phyloP scores from a whole-genome alignment of 2,329 filamentous ascomycete genomes.

The Aureobasidium subglaciale region DNA sequence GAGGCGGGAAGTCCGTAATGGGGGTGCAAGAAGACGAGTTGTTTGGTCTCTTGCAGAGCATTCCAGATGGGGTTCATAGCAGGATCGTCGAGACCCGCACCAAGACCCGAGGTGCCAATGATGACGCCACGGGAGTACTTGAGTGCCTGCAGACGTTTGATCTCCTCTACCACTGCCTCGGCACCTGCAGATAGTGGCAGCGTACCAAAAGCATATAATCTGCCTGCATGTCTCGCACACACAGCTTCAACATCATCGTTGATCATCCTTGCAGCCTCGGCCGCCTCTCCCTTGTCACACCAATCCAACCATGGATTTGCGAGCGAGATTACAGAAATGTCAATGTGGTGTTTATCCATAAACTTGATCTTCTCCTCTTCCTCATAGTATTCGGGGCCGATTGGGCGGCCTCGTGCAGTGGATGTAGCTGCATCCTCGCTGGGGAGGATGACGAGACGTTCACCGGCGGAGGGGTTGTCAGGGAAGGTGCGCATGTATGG shows the following conservation, averaged over 20 bases:
- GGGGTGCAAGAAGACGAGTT: conserved; percentile 78
- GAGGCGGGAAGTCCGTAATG: conserved; percentile 80
- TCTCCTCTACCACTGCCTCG: conserved; percentile 56
- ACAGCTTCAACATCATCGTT: conserved; percentile 72
- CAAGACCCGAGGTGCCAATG: conserved; percentile 76
- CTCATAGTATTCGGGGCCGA: conserved; percentile 77
- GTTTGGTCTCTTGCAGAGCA: conserved; percentile 56
- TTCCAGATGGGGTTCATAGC: conserved; percentile 64
- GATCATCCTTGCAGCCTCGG: conserved; percentile 56
- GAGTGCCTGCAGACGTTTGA: conserved; percentile 55
- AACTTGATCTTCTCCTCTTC: conserved; percentile 74
- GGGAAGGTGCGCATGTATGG: conserved; percentile 64
- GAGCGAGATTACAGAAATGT: conserved; percentile 76
- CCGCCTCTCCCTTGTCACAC: conserved; percentile 54
- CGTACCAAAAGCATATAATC: conserved; percentile 76
- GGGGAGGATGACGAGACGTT: conserved; percentile 61
- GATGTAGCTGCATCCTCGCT: conserved; percentile 33
- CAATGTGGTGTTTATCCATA: conserved; percentile 78
- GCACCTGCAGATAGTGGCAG: conserved; percentile 65
- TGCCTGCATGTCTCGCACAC: conserved; percentile 58
- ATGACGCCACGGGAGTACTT: conserved; percentile 76
- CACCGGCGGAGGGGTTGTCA: conserved; percentile 41
- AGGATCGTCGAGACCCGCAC: conserved; percentile 72
- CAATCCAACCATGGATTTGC: conserved; percentile 96
- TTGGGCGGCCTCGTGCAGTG: conserved; percentile 63